phyloP scores from a whole-genome alignment of 169 alveolate species.

The Besnoitia besnoiti region DNA sequence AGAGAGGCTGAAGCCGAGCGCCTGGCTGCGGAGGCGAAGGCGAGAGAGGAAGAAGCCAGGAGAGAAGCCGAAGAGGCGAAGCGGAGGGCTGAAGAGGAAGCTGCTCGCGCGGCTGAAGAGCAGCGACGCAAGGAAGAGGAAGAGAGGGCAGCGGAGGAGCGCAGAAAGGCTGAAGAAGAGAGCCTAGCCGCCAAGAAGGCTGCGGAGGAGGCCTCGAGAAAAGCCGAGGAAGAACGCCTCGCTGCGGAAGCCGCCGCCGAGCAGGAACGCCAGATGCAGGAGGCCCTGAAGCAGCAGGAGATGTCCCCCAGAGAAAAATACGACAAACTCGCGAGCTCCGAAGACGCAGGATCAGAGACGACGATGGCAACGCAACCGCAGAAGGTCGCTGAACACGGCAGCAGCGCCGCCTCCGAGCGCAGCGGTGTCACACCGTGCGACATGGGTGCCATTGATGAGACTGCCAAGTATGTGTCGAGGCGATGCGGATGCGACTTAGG shows the following conservation, averaged over 20 bases:
- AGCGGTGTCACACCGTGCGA: slow-evolving; percentile 78
- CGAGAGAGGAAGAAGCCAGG: slow-evolving; percentile 15
- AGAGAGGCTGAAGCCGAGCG: slow-evolving; percentile 1
- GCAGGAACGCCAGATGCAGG: slow-evolving; percentile 63
- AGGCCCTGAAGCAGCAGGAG: slow-evolving; percentile 59
- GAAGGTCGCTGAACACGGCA: slow-evolving; percentile 72
- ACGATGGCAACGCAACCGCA: slow-evolving; percentile 73
- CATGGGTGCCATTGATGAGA: slow-evolving; percentile 77
- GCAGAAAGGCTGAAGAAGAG: slow-evolving; percentile 50
- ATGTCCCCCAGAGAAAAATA: slow-evolving; percentile 50
- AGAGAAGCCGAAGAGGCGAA: slow-evolving; percentile 52
- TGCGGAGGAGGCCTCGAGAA: slow-evolving; percentile 52
- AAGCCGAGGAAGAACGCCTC: slow-evolving; percentile 49
- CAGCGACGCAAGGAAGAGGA: slow-evolving; percentile 38
- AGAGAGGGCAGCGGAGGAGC: slow-evolving; percentile 58
- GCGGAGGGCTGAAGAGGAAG: slow-evolving; percentile 69
- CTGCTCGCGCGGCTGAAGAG: slow-evolving; percentile 68
- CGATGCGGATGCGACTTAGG: slow-evolving; percentile 82
- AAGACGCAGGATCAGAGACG: slow-evolving; percentile 37
- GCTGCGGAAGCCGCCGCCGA: slow-evolving; percentile 33
- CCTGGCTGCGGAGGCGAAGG: not conserved
- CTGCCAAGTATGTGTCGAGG: slow-evolving; percentile 76
- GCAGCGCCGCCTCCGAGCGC: slow-evolving; percentile 63
- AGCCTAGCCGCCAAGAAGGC: slow-evolving; percentile 62
- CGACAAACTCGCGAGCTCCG: slow-evolving; percentile 62